Conservation (phyloP, 1,284 basidiomycete species). For the Cutaneotrichosporon sp. region DNA sequence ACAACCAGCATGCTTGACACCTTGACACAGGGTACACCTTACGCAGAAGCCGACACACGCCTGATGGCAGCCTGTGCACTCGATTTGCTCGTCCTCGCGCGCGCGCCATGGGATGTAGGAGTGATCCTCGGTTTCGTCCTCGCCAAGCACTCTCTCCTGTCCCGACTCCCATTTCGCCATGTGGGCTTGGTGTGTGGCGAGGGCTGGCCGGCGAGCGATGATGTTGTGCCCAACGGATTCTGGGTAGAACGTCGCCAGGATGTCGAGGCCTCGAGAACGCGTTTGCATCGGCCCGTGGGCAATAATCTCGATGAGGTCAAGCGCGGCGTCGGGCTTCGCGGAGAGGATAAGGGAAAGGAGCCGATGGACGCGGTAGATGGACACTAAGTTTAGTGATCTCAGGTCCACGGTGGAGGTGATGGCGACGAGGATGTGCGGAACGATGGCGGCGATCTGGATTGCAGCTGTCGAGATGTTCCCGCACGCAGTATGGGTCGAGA, state of each 20-base stretch:
- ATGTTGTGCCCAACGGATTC: slow-evolving; percentile 65
- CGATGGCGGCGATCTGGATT: slow-evolving; percentile 29
- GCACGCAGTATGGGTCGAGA: slow-evolving; percentile 29
- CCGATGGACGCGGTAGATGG: slow-evolving; percentile 61
- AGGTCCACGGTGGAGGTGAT: slow-evolving; percentile 37
- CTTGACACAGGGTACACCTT: slow-evolving; percentile 39
- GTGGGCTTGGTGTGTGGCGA: slow-evolving; percentile 34
- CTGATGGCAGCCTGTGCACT: slow-evolving; percentile 30
- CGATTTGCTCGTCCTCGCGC: not conserved
- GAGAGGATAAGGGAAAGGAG: slow-evolving; percentile 63
- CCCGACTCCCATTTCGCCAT: slow-evolving; percentile 42
- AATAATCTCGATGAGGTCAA: slow-evolving; percentile 68
- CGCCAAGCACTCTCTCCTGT: slow-evolving; percentile 31
- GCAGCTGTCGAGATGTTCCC: slow-evolving; percentile 17
- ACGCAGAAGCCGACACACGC: slow-evolving; percentile 38
- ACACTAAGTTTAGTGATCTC: slow-evolving; percentile 31
- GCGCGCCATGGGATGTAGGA: slow-evolving; percentile 43
- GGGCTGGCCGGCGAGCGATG: slow-evolving; percentile 37
- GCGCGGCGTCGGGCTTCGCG: slow-evolving; percentile 66
- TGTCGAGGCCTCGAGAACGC: slow-evolving; percentile 56
- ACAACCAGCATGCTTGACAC: slow-evolving; percentile 40
- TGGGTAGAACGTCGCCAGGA: slow-evolving; percentile 68
- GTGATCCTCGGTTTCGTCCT: slow-evolving; percentile 38
- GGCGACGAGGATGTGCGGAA: slow-evolving; percentile 37
- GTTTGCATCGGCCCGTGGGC: slow-evolving; percentile 64